Conservation (phyloP, 768 basidiomycete species). For the Auricularia sp. region DNA sequence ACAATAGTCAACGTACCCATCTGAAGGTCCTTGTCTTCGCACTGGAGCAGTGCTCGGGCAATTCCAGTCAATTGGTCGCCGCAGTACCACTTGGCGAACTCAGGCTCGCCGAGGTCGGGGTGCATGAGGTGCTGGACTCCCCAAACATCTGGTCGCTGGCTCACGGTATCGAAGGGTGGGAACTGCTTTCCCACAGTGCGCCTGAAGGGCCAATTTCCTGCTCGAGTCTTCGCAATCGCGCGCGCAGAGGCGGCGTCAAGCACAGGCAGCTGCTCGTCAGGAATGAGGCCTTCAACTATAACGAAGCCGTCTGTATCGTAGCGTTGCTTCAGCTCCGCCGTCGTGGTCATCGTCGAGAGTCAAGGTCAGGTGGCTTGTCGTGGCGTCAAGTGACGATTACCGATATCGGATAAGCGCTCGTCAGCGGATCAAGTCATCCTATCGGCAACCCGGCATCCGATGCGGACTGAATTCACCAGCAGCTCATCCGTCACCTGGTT, state of each 20-base stretch:
- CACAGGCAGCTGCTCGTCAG: constrained; percentile 20
- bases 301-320: constrained; percentile 63
- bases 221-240: constrained; percentile 42
- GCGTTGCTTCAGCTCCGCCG: constrained; percentile 25
- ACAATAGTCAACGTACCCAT: constrained; percentile 45
- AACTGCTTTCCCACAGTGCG: constrained; percentile 72
- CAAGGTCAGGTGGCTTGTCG: neutral
- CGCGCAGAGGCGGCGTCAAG: constrained; percentile 43
- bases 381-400: neutral
- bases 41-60: constrained; percentile 40
- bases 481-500: too few relatives aligned
- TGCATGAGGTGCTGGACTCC: constrained; percentile 80
- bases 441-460: too few relatives aligned
- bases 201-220: constrained; percentile 52
- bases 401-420: too few relatives aligned
- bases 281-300: constrained; percentile 46
- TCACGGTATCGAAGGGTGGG: constrained; percentile 50
- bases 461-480: too few relatives aligned
- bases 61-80: constrained; percentile 36
- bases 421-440: too few relatives aligned
- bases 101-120: constrained; percentile 49
- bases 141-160: constrained; percentile 52
- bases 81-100: constrained; percentile 61
- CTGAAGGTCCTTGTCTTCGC: constrained; percentile 49
- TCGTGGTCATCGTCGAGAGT: neutral